Percentiles rank a stretch among this genome's conserved stretches.
Evolutionary conservation across 1,139 yeast species (phyloP).

Genomic region (Zygosaccharomyces pseudobailii): DNA sequence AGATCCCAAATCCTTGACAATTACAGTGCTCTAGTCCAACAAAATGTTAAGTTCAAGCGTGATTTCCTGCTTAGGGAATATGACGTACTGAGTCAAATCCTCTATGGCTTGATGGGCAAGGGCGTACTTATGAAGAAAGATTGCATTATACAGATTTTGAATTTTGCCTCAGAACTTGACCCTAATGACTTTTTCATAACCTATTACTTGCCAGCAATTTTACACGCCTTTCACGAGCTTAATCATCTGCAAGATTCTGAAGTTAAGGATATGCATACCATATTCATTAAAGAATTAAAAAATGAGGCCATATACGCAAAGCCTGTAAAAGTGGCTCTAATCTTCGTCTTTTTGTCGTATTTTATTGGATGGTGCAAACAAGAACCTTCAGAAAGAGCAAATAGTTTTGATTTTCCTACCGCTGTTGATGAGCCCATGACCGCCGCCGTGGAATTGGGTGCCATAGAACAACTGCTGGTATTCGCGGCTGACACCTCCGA

Average conservation of each 20-base stretch:
- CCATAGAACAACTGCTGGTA: conserved; percentile 71
- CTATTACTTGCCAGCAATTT: conserved; percentile 63
- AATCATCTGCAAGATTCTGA: conserved; percentile 33
- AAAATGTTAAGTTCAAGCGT: conserved; percentile 54
- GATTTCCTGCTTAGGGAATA: conserved; percentile 62
- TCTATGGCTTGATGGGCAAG: conserved; percentile 46
- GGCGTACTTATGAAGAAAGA: conserved; percentile 37
- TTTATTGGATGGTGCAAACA: conserved; percentile 70
- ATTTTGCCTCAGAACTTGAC: conserved; percentile 42
- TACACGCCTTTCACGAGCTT: conserved; percentile 41
- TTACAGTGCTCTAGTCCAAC: conserved; percentile 47
- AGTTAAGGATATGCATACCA: conserved; percentile 36
- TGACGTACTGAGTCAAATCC: conserved; percentile 64
- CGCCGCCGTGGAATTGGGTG: conserved; percentile 59
- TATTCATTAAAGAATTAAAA: conserved; percentile 32
- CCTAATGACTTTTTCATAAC: conserved; percentile 59
- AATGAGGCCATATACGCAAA: conserved; percentile 43
- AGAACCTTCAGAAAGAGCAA: conserved; percentile 38
- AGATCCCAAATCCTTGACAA: conserved; percentile 58
- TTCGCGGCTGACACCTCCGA: conserved; percentile 63
- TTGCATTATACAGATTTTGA: conserved; percentile 41
- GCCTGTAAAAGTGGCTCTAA: conserved; percentile 57
- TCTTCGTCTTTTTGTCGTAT: conserved; percentile 55
- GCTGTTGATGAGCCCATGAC: conserved; percentile 49
- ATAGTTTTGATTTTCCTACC: conserved; percentile 41